Base-by-base conservation (phyloP, 1,284 basidiomycete genomes). In the Violaceomyces palustris region DNA sequence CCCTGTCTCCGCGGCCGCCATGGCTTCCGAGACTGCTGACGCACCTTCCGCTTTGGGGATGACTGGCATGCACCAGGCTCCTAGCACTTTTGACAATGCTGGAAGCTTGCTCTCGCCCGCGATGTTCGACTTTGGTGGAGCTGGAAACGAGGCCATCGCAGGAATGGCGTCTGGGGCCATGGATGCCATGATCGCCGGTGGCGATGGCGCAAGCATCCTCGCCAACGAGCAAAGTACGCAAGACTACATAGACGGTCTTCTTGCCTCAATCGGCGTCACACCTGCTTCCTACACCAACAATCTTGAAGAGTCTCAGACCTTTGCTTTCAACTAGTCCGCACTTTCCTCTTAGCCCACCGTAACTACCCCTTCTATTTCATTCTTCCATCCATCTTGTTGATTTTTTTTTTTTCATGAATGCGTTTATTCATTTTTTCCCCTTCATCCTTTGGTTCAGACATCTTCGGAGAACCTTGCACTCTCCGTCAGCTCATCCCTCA, bases 231-330 rank as follows among this genome's bases (percentile, higher is more conserved):
- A 43, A 27, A 50, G 38, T 18, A 49, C 57, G 11, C 52, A 54
- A 32, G 51, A 60, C 28, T 60, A 60, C 15, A 52, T 60, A 3
- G 48, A 55, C 15, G 51, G 47, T 14, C 34, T 60, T 22, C 31
- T 60, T 15, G 47, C 57, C n/a, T 60, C 57, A 21, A 60, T 60
- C 33, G 57, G 57, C 34, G 55, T 58, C 31, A 45, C n/a, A n/a
- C n/a, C n/a, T n/a, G n/a, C n/a, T n/a, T n/a, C n/a, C n/a, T n/a
- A n/a, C n/a, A n/a, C n/a, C n/a, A n/a, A n/a, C n/a, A n/a, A n/a
- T n/a, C n/a, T n/a, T n/a, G n/a, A n/a, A n/a, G n/a, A n/a, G n/a
- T n/a, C n/a, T n/a, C n/a, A n/a, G n/a, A n/a, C n/a, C n/a, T n/a
- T n/a, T n/a, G n/a, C n/a, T n/a, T n/a, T n/a, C n/a, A n/a, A n/a